Evolutionary conservation across 2,329 filamentous ascomycete genomes (phyloP).

Genomic region (Diaporthe capsici): DNA sequence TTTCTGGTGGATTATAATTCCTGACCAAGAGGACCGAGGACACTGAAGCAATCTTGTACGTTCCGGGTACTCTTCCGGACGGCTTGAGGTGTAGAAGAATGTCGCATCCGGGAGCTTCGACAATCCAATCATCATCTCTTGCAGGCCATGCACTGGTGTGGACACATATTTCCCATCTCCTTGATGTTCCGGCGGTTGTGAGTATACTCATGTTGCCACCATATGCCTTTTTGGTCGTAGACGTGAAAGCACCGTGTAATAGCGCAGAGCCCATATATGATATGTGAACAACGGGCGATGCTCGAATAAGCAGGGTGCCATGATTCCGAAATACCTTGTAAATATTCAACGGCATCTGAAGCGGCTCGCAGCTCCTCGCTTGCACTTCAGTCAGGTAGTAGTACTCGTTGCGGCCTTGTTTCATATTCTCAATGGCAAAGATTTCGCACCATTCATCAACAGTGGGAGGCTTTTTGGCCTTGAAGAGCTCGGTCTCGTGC

Average conservation of each 20-base stretch:
- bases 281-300: background rate
- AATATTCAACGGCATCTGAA: background rate
- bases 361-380: background rate
- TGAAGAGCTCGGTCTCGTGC: background rate
- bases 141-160: background rate
- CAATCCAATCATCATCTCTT: background rate
- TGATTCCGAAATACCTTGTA: background rate
- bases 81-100: background rate
- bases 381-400: background rate
- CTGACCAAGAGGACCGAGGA: background rate
- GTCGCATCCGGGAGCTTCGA: background rate
- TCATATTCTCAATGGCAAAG: background rate
- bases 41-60: background rate
- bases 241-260: background rate
- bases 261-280: too few species aligned
- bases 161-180: background rate
- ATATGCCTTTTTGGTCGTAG: rapidly evolving
- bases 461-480: background rate
- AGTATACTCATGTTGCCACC: background rate
- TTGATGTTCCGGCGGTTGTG: background rate
- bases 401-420: too few species aligned
- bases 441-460: background rate
- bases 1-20: background rate
- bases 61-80: background rate
- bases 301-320: background rate